Evolutionary conservation across 441 rosid species (phyloP).

Genomic region (Manihot esculenta): DNA sequence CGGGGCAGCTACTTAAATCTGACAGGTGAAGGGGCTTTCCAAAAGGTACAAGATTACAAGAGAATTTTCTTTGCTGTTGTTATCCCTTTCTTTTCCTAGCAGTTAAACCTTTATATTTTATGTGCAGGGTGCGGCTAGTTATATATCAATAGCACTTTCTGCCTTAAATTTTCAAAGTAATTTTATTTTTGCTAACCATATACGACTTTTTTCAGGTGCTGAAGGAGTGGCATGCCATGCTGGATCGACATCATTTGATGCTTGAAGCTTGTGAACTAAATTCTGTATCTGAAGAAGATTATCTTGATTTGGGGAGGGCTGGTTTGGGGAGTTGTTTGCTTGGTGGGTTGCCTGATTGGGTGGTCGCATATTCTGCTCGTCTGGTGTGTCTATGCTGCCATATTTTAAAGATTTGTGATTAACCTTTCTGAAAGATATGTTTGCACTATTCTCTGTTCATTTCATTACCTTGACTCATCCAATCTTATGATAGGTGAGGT

Average conservation of each 20-base stretch:
- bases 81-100: background rate
- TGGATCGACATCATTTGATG: conserved; percentile 87
- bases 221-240: conserved; percentile 88
- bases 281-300: conserved; percentile 93
- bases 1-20: conserved; percentile 99
- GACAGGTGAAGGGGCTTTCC: conserved; percentile 99
- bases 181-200: conserved; percentile 14
- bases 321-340: conserved; percentile 98
- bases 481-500: conserved; percentile 75
- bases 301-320: conserved; percentile 95
- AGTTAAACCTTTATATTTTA: no score
- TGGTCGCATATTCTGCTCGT: conserved; percentile 93
- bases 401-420: conserved; percentile 4
- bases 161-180: conserved; percentile 6
- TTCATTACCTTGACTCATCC: conserved; percentile 17
- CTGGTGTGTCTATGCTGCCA: conserved; percentile 51
- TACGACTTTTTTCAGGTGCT: conserved; percentile 55
- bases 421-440: background rate
- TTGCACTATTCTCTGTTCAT: conserved; percentile 1
- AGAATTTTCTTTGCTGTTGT: background rate
- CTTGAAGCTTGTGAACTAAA: conserved; percentile 85
- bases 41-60: conserved; percentile 54
- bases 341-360: conserved; percentile 98
- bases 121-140: background rate
- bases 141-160: conserved; percentile 8